Base-by-base conservation (phyloP, 371 early-diverging fungal species). In the Saksenaea vasiformis region DNA sequence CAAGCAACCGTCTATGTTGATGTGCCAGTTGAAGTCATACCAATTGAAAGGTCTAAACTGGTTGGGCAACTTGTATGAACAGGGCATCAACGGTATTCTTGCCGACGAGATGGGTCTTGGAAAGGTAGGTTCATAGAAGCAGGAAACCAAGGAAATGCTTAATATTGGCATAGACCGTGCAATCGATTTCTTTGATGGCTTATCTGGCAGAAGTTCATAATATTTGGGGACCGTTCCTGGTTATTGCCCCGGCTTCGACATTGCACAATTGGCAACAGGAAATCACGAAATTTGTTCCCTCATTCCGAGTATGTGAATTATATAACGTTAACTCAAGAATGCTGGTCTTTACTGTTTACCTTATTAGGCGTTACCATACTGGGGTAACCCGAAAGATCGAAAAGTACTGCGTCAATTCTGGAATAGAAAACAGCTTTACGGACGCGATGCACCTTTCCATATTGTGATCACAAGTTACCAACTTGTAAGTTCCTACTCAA, bases 31-130 rank as follows among this genome's bases (percentile, higher is more conserved):
- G 13, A 96, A 95, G 71, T 87, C 90, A 41, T 97, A 99, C 75
- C 99, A 99, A 77, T 77, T 99, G 54, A 95, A 98, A 78, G 99
- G 99, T 22, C 85, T 99, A 26, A 97, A 96, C 73, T 99, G 99
- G 99, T 87, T 99, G 15, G 92, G 94, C 26, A 95, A 93, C 72
- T 76, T 98, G 71, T 97, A 97, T 69, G 95, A 97, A 62, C 95
- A 95, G 70, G 97, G 97, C 58, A 97, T 99, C 74, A 98, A 98
- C 76, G 96, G 98, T 59, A 98, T 99, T 70, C 79, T 98, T 36
- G 98, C 98, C 3, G 97, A 97, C 72, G 97, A 97, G 80, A 97
- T 96, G 96, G 91, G 96, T 55, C 77, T 96, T 24, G 96, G 96
- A 56, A 96, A 81, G 63, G 74, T 74, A 70, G 51, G 15, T n/a